Evolutionary conservation across 352 stramenopile species (phyloP), one percentile per base, ranked within the genome.

Genomic region (Aphanomyces invadans): DNA sequence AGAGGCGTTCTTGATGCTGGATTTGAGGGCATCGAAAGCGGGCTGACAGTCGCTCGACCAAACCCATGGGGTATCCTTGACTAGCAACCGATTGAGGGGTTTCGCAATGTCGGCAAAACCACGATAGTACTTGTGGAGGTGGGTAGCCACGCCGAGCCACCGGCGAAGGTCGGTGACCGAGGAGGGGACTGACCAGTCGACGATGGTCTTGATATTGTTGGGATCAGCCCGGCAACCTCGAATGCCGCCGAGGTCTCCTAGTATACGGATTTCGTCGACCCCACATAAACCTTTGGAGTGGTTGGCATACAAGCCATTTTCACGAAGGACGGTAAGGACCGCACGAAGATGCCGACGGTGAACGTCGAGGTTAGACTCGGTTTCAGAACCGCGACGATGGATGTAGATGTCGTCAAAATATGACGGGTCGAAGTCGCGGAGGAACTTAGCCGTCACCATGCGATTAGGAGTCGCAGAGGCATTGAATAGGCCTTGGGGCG

Each of bases 401-500:
- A 74, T 62, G 53, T 69, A 78, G 45, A 76, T 69, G 25, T 74
- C 69, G 44, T 71, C 63, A n/a, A 76, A 78, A 12, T 77, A 80
- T 25, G 45, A 71, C 33, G 57, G 70, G 4, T 54, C 55, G 33
- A 71, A 74, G 2, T 44, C 54, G 4, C 69, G 63, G 0, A 70
- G n/a, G 10, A 80, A 69, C 4, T 74, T 12, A 11, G 71, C 51
- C 2, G 39, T 65, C 15, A 77, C 71, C 25, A 75, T 9, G 19
- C 74, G 61, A 69, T 80, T 78, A 57, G 77, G 78, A 0, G 72
- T 74, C 36, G 68, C 68, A 7, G 75, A 67, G 4, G 71, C 69
- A 36, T 74, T 76, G 0, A 32, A 66, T 1, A 76, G 65, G 1
- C 71, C 68, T 26, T 72, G 51, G 0, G 73, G 71, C 62, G 72